phyloP scores from a whole-genome alignment of 768 basidiomycete genomes.

The Russula virescens region DNA sequence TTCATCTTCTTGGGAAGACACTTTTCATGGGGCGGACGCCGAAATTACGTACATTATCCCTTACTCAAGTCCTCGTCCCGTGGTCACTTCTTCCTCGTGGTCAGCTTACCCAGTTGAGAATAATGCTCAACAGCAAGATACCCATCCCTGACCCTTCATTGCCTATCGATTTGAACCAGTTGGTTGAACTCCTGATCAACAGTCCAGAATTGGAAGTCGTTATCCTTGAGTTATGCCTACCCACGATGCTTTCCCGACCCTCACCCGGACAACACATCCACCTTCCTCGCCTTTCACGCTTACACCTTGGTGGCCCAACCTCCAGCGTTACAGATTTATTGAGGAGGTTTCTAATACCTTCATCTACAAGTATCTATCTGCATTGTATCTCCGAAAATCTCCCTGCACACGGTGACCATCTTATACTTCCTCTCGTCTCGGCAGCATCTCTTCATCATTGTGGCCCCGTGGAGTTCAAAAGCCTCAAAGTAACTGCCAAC shows the following conservation, averaged over 20 bases:
- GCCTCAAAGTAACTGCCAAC: neutral
- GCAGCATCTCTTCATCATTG: neutral
- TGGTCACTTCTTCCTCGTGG: slow-evolving; percentile 4
- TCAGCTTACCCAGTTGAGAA: neutral
- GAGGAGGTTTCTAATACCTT: neutral
- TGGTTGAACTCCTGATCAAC: neutral
- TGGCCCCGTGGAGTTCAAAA: neutral
- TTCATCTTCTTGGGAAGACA: neutral
- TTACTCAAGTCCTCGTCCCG: neutral
- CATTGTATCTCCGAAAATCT: neutral
- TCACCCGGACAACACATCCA: neutral
- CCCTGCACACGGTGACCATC: neutral
- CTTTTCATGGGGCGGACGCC: slow-evolving; percentile 1
- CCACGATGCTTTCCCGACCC: neutral
- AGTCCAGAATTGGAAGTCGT: slow-evolving; percentile 1
- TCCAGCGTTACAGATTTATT: too few species aligned
- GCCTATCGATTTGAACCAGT: neutral
- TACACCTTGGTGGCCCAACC: too few species aligned
- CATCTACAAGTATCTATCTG: neutral
- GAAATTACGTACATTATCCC: slow-evolving; percentile 1
- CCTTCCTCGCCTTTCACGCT: slow-evolving; percentile 6
- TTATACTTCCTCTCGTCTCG: slow-evolving; percentile 1
- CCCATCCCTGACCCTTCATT: neutral
- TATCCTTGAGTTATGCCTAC: slow-evolving; percentile 3
- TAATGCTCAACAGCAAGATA: neutral